Conservation (phyloP, 495 filamentous ascomycete species). For the Penicilliopsis zonata region DNA sequence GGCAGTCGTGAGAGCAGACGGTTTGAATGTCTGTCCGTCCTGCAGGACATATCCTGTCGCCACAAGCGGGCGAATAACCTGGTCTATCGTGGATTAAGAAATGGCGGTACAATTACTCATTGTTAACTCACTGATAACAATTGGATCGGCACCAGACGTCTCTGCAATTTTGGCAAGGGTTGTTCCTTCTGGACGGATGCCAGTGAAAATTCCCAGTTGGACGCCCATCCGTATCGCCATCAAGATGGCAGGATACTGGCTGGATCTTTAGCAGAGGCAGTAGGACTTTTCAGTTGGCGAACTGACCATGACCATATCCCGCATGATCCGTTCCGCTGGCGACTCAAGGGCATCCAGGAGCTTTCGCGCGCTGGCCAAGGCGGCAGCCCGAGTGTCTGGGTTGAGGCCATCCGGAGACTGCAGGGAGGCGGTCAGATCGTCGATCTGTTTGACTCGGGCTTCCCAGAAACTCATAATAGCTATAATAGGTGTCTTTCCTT, state of each 20-base stretch:
- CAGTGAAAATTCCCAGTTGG: constrained; percentile 7
- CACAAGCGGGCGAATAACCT: constrained; percentile 8
- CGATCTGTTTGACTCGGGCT: not conserved
- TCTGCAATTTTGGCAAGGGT: constrained; percentile 7
- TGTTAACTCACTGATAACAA: constrained; percentile 10
- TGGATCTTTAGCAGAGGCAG: not conserved
- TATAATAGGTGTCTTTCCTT: constrained; percentile 1
- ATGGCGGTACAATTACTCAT: too few species aligned
- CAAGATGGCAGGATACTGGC: constrained; percentile 4
- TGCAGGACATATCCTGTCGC: constrained; percentile 7
- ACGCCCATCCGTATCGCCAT: constrained; percentile 11
- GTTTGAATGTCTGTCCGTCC: constrained; percentile 8
- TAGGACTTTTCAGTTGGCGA: not conserved
- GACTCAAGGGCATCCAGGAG: constrained; percentile 17
- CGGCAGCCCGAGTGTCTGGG: constrained; percentile 10
- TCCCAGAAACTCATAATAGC: constrained; percentile 2
- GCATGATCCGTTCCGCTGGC: constrained; percentile 7
- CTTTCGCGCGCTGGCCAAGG: constrained; percentile 11
- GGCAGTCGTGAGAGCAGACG: constrained; percentile 7
- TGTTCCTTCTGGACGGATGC: constrained; percentile 2
- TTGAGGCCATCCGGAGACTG: constrained; percentile 4
- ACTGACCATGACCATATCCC: constrained; percentile 10
- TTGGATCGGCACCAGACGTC: constrained; percentile 5
- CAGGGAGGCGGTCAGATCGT: not conserved
- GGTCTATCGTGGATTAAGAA: constrained; percentile 3